phyloP scores from a whole-genome alignment of 805 yeast species.

The Ascoidea asiatica region DNA sequence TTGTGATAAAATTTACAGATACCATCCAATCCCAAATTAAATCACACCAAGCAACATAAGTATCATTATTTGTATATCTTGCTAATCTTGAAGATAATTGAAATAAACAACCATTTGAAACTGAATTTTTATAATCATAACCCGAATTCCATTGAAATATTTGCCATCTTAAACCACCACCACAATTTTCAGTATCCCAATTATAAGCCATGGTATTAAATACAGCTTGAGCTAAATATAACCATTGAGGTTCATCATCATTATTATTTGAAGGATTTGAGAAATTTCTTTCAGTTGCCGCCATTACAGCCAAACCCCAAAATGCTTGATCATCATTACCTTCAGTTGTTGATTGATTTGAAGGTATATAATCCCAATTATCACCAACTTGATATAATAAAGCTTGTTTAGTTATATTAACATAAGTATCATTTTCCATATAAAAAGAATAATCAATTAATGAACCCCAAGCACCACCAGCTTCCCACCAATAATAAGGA shows the following conservation, averaged over 20 bases:
- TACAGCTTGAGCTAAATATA: slow-evolving; percentile 74
- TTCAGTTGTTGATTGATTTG: slow-evolving; percentile 80
- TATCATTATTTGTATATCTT: slow-evolving; percentile 60
- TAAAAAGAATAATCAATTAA: slow-evolving; percentile 66
- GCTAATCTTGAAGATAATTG: slow-evolving; percentile 80
- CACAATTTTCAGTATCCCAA: slow-evolving; percentile 68
- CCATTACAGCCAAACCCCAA: slow-evolving; percentile 91
- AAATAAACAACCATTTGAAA: slow-evolving; percentile 83
- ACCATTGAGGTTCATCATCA: slow-evolving; percentile 58
- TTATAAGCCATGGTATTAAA: slow-evolving; percentile 82
- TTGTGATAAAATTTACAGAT: slow-evolving; percentile 30
- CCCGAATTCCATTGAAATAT: slow-evolving; percentile 91
- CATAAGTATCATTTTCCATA: slow-evolving; percentile 59
- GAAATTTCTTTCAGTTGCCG: slow-evolving; percentile 83
- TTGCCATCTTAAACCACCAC: slow-evolving; percentile 95
- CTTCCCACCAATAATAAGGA: slow-evolving; percentile 99
- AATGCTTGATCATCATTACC: slow-evolving; percentile 98
- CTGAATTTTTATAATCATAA: slow-evolving; percentile 83
- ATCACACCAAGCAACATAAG: slow-evolving; percentile 67
- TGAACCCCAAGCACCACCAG: slow-evolving; percentile 91
- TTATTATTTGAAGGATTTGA: slow-evolving; percentile 39
- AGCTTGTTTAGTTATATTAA: slow-evolving; percentile 42
- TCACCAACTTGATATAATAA: slow-evolving; percentile 63
- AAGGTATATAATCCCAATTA: slow-evolving; percentile 69
- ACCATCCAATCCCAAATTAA: slow-evolving; percentile 72